Base-by-base conservation (phyloP, 2,329 filamentous ascomycete species). In the Fusarium sp. region DNA sequence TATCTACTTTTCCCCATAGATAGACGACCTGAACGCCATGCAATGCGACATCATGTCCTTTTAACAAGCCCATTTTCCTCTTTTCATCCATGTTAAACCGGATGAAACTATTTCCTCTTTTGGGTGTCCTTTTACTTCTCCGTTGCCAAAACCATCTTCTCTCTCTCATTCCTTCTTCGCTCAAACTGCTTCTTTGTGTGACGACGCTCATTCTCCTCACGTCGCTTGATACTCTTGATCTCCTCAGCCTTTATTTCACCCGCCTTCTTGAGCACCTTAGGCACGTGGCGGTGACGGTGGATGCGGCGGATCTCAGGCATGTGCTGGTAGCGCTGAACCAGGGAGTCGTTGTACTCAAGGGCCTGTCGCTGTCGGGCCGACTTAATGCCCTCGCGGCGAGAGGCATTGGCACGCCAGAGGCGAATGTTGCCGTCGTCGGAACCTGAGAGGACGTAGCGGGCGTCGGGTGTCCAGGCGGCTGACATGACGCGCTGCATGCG, bases 231-330 rank as follows among this genome's bases (percentile, higher is more conserved):
- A 37, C 94, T 90, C 83, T 91, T 92, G 78, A 98, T 83, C 83
- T 98, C 97, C 81, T 97, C 95, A 67, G 86, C 86, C 91, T 99
- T 99, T 85, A 98, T 98, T 87, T 98, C 94, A 58, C 89, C 92
- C 5, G 96, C 96, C 90, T 98, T 98, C 92, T 98, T 98, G 76
- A 98, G 91, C 67, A 95, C 91, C 87, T 95, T 94, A 23, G 97
- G 97, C 72, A 98, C 85, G 84, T 98, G 97, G 72, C 97, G 91
- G 84, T 99, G 97, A 62, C 95, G 90, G 79, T 92, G 92, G 83
- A 99, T 99, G 64, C 97, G 91, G 78, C 92, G 91, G 77, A 99
- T 94, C 84, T 99, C 96, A 59, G 97, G 97, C 95, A 99, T 98
- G 83, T 99, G 97, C 73, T 92, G 90, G 85, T 95, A 99, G 74